Percentiles rank a stretch among this genome's conserved stretches.
Evolutionary conservation across 1,284 basidiomycete species (phyloP).

Genomic region (Cryptococcus sp.): DNA sequence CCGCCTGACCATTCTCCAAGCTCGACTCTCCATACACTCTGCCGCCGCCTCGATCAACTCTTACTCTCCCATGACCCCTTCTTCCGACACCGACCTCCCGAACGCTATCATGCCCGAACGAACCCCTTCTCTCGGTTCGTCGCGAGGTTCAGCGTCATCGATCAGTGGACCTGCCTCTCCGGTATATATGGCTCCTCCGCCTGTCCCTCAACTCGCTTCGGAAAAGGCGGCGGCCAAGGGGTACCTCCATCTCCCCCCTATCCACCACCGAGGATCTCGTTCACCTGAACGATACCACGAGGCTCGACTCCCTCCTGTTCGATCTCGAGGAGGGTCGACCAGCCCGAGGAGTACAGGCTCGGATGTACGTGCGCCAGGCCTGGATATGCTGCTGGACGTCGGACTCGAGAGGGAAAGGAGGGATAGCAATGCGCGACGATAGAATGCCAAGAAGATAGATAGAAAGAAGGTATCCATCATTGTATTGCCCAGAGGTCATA

Average conservation of each 20-base stretch:
- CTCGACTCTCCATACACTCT: constrained; percentile 32
- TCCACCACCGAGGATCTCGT: neutral
- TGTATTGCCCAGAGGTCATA: too few relatives aligned
- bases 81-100: neutral
- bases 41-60: constrained; percentile 18
- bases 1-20: constrained; percentile 42
- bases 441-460: neutral
- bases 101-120: constrained; percentile 1
- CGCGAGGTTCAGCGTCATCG: constrained; percentile 1
- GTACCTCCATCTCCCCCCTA: constrained; percentile 4
- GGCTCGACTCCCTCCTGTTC: neutral
- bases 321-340: constrained; percentile 3
- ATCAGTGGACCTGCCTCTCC: constrained; percentile 3
- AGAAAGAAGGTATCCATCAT: too few relatives aligned
- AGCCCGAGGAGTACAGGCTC: constrained; percentile 1
- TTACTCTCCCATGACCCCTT: constrained; percentile 3
- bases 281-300: neutral
- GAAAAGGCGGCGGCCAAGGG: neutral
- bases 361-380: constrained; percentile 3
- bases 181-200: constrained; percentile 3
- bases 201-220: constrained; percentile 6
- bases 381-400: constrained; percentile 8
- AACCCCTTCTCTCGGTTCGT: constrained; percentile 11
- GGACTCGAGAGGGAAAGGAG: constrained; percentile 6
- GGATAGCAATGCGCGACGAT: constrained; percentile 3